Evolutionary conservation across 345 rosid genomes (phyloP), one percentile per base, ranked within the genome.

Genomic region (Ceriops tagal): DNA sequence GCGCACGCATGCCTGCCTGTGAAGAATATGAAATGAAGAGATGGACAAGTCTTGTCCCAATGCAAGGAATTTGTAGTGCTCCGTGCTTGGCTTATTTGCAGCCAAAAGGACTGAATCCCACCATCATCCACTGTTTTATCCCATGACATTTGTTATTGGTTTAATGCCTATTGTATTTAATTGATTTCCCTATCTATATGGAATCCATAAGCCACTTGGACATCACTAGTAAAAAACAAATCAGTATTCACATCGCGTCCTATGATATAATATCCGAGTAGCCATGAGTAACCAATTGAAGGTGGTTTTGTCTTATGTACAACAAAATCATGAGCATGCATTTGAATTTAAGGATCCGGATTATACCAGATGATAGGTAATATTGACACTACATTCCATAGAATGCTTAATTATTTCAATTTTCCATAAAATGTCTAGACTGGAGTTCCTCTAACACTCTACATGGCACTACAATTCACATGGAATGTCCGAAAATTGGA

Each of bases 81-180:
- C 60, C 58, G 15, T 61, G 57, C 56, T 74, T 73, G 84, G 77
- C 77, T 61, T 70, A 28, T 67, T 77, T 77, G 65, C 67, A 32
- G 64, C 49, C 62, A 35, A 37, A 66, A 30, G 26, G 65, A 62
- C 49, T 34, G 63, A 27, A 55, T 21, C 64, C 8, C 27, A 28
- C 1, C 43, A 26, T 53, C 56, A 53, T 22, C 37, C 70, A 28
- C 58, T 35, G 59, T 30, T 70, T 68, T 58, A 55, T 51, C 71
- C 77, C 49, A 60, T 47, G 46, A 61, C 74, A 11, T 75, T 73
- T 61, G 64, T 22, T 18, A 19, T 21, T 31, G 20, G 46, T 30
- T 24, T 9, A 5, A 56, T 21, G 59, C 59, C 19, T 56, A 13
- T 8, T 43, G 49, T 43, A 13, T 43, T 43, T 43, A 43, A 43